Evolutionary conservation across 116 monocot species (phyloP).

Genomic region (Zostera marina): DNA sequence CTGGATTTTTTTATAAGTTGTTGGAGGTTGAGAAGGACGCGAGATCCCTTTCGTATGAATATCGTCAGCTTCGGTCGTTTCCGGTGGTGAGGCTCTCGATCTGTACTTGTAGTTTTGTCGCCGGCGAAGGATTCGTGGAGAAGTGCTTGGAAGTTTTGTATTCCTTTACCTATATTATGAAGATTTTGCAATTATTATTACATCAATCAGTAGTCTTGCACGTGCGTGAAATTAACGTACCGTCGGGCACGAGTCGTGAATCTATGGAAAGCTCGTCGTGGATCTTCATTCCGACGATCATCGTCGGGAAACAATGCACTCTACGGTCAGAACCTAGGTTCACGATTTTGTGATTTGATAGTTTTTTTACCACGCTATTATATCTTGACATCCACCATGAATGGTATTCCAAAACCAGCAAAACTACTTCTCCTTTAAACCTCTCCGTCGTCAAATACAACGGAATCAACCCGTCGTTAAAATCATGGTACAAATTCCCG

Average conservation of each 20-base stretch:
- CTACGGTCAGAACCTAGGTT: slow-evolving; percentile 31
- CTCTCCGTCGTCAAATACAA: slow-evolving; percentile 29
- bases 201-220: too few species aligned
- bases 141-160: slow-evolving; percentile 40
- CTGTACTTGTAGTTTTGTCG: too few species aligned
- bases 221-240: too few species aligned
- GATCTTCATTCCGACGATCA: slow-evolving; percentile 32
- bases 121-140: slow-evolving; percentile 22
- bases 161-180: slow-evolving; percentile 17
- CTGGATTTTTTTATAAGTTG: slow-evolving; percentile 23
- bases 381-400: slow-evolving; percentile 52
- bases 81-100: too few species aligned
- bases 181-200: too few species aligned
- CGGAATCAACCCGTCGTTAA: slow-evolving; percentile 52
- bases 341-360: slow-evolving; percentile 22
- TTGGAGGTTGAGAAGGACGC: slow-evolving; percentile 43
- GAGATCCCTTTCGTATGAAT: slow-evolving; percentile 33
- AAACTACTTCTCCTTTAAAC: slow-evolving; percentile 20
- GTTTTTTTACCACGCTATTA: slow-evolving; percentile 18
- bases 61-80: slow-evolving; percentile 30
- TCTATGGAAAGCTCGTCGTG: slow-evolving; percentile 42
- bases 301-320: slow-evolving; percentile 43
- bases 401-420: slow-evolving; percentile 30
- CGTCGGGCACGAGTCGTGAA: neutral
- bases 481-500: slow-evolving; percentile 55